phyloP scores from a whole-genome alignment of 2,329 filamentous ascomycete species.

The Fusarium tjaetaba region DNA sequence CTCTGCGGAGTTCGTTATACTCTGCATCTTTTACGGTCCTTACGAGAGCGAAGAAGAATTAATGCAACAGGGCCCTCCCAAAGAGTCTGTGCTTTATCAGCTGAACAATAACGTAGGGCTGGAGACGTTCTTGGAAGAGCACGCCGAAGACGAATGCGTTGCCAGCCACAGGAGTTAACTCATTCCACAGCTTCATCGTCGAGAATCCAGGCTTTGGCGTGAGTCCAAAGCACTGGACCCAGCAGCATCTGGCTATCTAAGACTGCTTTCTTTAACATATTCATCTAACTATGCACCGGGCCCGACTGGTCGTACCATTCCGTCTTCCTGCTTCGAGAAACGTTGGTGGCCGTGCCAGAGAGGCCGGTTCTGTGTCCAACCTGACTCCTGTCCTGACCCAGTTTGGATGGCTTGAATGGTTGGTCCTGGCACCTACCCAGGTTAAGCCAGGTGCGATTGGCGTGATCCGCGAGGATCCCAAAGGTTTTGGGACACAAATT shows the following conservation, averaged over 20 bases:
- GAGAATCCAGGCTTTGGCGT: not conserved
- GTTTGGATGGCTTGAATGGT: too few species aligned
- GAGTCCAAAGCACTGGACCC: not conserved
- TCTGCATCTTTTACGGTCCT: accelerated
- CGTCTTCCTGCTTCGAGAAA: too few species aligned
- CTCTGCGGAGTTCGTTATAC: not conserved
- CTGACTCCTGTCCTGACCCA: too few species aligned
- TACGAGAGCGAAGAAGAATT: accelerated
- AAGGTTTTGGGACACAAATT: not conserved
- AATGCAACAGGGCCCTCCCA: not conserved
- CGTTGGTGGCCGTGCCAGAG: too few species aligned
- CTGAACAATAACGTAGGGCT: not conserved
- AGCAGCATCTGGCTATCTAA: not conserved
- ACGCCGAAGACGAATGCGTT: not conserved
- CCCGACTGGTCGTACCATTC: too few species aligned
- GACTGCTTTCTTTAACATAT: not conserved
- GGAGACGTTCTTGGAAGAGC: not conserved
- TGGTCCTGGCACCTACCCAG: too few species aligned
- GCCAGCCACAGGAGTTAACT: not conserved
- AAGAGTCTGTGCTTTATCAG: not conserved
- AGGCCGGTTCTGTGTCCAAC: too few species aligned
- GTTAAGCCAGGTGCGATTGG: too few species aligned
- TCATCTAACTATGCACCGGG: too few species aligned
- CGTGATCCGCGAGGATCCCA: too few species aligned
- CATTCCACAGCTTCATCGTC: too few species aligned